Conservation (phyloP, 1,284 basidiomycete genomes). For the Volvariella surrecta region DNA sequence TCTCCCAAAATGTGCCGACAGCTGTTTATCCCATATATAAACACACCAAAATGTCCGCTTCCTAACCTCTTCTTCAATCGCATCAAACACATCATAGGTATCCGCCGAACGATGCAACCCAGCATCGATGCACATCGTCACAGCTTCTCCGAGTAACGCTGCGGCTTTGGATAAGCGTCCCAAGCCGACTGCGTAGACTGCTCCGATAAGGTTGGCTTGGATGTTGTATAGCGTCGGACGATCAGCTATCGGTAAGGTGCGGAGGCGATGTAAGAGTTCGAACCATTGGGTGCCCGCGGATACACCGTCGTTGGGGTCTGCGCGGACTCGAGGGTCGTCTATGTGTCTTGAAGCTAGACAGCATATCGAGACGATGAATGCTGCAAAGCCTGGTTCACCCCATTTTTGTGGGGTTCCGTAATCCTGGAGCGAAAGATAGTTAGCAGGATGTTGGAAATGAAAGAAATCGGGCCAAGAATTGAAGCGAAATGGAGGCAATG, state of each 20-base stretch:
- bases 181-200: conserved; percentile 81
- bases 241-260: conserved; percentile 82
- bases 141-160: conserved; percentile 73
- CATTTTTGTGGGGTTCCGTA: conserved; percentile 89
- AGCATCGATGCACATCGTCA: conserved; percentile 79
- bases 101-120: conserved; percentile 83
- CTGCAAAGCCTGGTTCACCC: conserved; percentile 87
- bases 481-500: too few species aligned
- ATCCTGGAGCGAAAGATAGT: conserved; percentile 39
- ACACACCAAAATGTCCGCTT: conserved; percentile 93
- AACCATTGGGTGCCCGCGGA: conserved; percentile 89
- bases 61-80: conserved; percentile 80
- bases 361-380: conserved; percentile 84
- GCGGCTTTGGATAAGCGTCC: conserved; percentile 85
- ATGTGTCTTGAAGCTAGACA: conserved; percentile 85
- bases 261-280: conserved; percentile 74
- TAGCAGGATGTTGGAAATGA: background rate
- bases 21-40: conserved; percentile 90
- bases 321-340: conserved; percentile 80
- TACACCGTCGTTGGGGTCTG: conserved; percentile 70
- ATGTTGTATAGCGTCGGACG: conserved; percentile 84
- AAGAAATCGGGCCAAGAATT: background rate
- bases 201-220: conserved; percentile 80
- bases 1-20: conserved; percentile 76
- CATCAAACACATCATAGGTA: conserved; percentile 82